Evolutionary conservation across 331 rosid genomes (phyloP), one percentile per base, ranked within the genome.

Genomic region (Ulmus americana): DNA sequence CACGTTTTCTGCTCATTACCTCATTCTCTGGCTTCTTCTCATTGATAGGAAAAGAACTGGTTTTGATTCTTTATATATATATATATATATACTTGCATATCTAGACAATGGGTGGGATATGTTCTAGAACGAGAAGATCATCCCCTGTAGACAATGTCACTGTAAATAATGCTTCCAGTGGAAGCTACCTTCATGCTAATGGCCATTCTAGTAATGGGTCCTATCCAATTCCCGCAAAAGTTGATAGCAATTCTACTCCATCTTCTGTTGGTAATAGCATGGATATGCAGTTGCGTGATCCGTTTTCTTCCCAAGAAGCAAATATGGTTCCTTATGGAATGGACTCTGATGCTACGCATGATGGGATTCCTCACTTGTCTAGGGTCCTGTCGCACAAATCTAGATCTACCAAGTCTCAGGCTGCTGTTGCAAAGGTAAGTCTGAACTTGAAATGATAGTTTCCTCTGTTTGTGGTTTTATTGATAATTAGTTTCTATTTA

Each of bases 281-380:
- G 70, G 82, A 90, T 53, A 82, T 79, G 77, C 80, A 79, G 57
- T 78, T 82, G 62, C 71, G 78, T 5, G 99, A 81, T 42, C 90
- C 90, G 0, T 86, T 77, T 86, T 74, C 91, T 1, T 70, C 73
- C 59, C 83, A 83, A 0, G 92, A 83, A 76, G 61, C 54, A 54
- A 84, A 81, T 55, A 53, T 72, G 65, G 80, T 61, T 67, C 77
- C 87, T 4, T 63, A 76, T 74, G 96, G 87, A 52, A 63, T 71
- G 14, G 61, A 71, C 41, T 70, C 54, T 3, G 91, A 90, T 60
- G 96, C 87, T 76, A 65, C 86, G 70, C 82, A 80, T 66, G 99
- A 90, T 53, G 99, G 99, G 63, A 94, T 94, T 81, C 99, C 99
- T 66, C 77, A 63, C 53, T 75, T 94, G 76, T 74, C 95, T 41